Evolutionary conservation across 23 red algal genomes (phyloP).

Genomic region (Gracilaria vermiculophylla): DNA sequence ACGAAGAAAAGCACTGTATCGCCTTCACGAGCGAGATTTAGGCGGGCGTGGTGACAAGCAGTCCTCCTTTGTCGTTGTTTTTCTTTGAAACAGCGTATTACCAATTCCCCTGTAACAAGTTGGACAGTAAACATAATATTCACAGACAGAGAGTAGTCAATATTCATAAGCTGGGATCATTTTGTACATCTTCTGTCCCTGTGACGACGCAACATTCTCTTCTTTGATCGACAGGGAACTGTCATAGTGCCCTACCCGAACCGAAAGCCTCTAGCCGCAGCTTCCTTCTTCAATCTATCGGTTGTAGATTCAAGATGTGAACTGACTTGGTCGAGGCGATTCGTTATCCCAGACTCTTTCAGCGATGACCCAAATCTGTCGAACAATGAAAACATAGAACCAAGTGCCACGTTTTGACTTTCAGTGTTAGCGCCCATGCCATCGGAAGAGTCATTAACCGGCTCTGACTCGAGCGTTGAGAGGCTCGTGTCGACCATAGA

Average conservation of each 20-base stretch:
- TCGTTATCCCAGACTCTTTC: conserved; percentile 50
- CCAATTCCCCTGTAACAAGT: not conserved
- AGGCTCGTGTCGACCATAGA: not conserved
- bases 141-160: not conserved
- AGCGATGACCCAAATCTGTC: conserved; percentile 42
- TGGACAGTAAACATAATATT: not conserved
- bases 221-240: too few species aligned
- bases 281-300: conserved; percentile 61
- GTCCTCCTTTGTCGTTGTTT: too few species aligned
- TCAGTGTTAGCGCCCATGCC: not conserved
- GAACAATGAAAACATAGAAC: conserved; percentile 44
- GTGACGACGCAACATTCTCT: too few species aligned
- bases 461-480: not conserved
- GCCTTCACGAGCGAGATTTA: not conserved
- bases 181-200: too few species aligned
- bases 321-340: conserved; percentile 58
- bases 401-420: conserved; percentile 35
- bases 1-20: not conserved
- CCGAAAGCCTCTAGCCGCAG: conserved; percentile 50
- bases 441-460: not conserved
- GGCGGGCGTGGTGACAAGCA: not conserved
- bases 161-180: too few species aligned
- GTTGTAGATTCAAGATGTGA: conserved; percentile 70
- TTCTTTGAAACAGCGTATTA: not conserved
- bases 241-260: not conserved